Conservation (phyloP, 768 basidiomycete species). For the Macrocybe gigantea region DNA sequence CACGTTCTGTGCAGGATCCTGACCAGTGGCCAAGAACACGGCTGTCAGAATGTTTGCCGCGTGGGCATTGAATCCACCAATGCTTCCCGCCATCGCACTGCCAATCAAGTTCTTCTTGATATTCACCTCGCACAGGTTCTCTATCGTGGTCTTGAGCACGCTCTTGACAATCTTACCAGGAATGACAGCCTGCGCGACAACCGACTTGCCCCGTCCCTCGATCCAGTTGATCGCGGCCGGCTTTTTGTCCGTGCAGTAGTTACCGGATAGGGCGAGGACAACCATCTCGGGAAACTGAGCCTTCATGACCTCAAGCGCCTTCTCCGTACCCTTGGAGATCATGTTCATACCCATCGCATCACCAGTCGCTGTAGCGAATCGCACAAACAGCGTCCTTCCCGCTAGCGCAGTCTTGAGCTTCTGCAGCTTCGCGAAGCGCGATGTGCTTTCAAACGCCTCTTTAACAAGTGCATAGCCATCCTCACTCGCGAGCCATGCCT, state of each 20-base stretch:
- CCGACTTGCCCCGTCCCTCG: slow-evolving; percentile 95
- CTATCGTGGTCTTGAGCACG: slow-evolving; percentile 94
- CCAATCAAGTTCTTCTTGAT: slow-evolving; percentile 97
- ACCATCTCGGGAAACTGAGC: slow-evolving; percentile 86
- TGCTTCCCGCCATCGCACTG: slow-evolving; percentile 96
- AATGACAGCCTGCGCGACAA: slow-evolving; percentile 92
- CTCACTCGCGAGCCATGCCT: slow-evolving; percentile 79
- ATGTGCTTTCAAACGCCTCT: slow-evolving; percentile 90
- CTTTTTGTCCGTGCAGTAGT: slow-evolving; percentile 99
- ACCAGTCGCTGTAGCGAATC: slow-evolving; percentile 92
- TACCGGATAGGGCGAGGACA: slow-evolving; percentile 87
- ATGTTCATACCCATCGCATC: slow-evolving; percentile 99
- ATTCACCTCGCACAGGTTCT: slow-evolving; percentile 84
- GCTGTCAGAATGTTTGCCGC: slow-evolving; percentile 97
- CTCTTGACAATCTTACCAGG: slow-evolving; percentile 83
- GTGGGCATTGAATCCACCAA: slow-evolving; percentile 98
- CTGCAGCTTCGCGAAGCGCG: slow-evolving; percentile 85
- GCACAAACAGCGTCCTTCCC: slow-evolving; percentile 87
- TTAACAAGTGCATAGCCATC: slow-evolving; percentile 75
- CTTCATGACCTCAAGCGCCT: slow-evolving; percentile 77
- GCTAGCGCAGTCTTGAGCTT: slow-evolving; percentile 86
- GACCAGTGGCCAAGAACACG: slow-evolving; percentile 92
- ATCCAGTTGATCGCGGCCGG: slow-evolving; percentile 99
- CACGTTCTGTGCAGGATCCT: slow-evolving; percentile 99
- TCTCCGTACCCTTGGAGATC: slow-evolving; percentile 98